Conservation (phyloP, 768 basidiomycete species). For the Mycena crocata region DNA sequence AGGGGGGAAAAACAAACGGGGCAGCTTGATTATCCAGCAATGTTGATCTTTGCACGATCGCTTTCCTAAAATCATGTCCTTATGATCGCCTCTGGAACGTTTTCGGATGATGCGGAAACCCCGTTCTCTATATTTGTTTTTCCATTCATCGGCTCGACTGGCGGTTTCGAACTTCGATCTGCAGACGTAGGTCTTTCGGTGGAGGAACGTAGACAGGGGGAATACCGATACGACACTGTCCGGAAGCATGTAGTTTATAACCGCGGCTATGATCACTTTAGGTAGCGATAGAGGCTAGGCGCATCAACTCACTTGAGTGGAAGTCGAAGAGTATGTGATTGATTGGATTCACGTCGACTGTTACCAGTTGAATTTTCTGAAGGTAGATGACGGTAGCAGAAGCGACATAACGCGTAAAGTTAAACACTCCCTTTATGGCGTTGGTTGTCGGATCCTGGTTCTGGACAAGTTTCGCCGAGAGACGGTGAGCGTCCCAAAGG, state of each 20-base stretch:
- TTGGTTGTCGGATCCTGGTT: too few species aligned
- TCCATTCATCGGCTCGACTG: not conserved
- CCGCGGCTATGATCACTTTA: not conserved
- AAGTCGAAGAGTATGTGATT: not conserved
- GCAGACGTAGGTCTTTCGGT: not conserved
- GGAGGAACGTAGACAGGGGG: not conserved
- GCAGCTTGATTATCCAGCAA: not conserved
- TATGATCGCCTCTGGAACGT: not conserved
- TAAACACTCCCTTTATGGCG: not conserved
- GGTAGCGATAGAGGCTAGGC: too few species aligned
- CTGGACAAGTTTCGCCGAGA: not conserved
- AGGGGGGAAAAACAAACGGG: too few species aligned
- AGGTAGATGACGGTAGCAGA: not conserved
- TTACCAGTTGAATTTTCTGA: not conserved
- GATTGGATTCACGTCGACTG: not conserved
- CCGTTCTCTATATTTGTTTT: not conserved
- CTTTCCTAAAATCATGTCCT: not conserved
- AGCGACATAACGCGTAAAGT: not conserved
- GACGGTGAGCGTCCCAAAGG: not conserved
- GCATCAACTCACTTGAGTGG: not conserved
- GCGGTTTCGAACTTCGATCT: not conserved
- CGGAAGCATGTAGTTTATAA: not conserved
- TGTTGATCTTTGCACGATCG: not conserved
- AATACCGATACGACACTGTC: not conserved
- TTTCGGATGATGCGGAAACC: not conserved